These are phyloP conservation scores for Pleurostoma richardsiae DNA, from an alignment of 2,329 filamentous ascomycete genomes.

Conservation along the genomic window DNA sequence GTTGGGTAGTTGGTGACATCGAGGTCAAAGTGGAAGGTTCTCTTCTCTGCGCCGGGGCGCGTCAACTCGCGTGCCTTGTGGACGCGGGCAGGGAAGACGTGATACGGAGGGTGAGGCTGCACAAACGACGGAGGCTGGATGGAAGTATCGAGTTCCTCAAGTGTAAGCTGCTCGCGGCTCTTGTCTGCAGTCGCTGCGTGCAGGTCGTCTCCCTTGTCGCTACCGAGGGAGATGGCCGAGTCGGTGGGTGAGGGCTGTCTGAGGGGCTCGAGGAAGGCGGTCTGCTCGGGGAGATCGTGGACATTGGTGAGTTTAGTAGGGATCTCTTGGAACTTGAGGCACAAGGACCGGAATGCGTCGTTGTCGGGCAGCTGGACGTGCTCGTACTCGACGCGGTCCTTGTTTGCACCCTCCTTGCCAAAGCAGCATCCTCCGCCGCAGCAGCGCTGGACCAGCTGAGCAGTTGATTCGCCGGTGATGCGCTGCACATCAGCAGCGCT, in stretches of 20 bases:
- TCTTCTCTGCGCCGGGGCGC: constrained; percentile 83
- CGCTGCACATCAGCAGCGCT: constrained; percentile 57
- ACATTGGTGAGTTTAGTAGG: constrained; percentile 69
- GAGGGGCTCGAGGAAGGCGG: constrained; percentile 62
- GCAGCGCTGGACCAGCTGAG: constrained; percentile 56
- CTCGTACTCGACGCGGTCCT: constrained; percentile 45
- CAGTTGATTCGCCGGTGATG: constrained; percentile 60
- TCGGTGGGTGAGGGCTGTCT: constrained; percentile 41
- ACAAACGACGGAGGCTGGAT: constrained; percentile 83
- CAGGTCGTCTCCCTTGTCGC: constrained; percentile 28
- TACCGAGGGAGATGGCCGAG: constrained; percentile 40
- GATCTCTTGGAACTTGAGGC: constrained; percentile 71
- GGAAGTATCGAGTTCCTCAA: constrained; percentile 47
- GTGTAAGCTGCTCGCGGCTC: constrained; percentile 15
- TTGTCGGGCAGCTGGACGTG: constrained; percentile 65
- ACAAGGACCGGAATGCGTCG: constrained; percentile 73
- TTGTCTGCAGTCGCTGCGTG: constrained; percentile 10
- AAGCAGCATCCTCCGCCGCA: constrained; percentile 64
- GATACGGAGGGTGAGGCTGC: constrained; percentile 88
- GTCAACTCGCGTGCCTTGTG: constrained; percentile 84
- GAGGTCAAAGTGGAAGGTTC: constrained; percentile 95
- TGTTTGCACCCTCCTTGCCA: constrained; percentile 40
- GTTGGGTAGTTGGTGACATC: constrained; percentile 89
- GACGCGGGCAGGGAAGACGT: constrained; percentile 86
- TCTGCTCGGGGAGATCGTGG: constrained; percentile 69